phyloP scores from a whole-genome alignment of 1,284 basidiomycete genomes.

The Sanguinoderma infundibulare region DNA sequence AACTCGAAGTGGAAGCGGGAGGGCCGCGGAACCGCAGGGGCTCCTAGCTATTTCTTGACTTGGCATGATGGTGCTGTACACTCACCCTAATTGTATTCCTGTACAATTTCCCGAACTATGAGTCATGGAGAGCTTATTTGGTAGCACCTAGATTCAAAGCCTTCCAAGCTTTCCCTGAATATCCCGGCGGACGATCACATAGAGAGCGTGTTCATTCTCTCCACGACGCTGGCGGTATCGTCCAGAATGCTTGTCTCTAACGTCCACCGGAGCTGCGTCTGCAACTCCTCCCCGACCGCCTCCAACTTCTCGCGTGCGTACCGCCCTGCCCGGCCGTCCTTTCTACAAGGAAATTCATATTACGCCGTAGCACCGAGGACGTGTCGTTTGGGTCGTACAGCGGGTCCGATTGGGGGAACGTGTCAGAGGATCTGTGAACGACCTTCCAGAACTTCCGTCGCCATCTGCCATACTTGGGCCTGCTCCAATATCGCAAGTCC shows the following conservation, averaged over 20 bases:
- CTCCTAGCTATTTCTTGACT: too few relatives aligned
- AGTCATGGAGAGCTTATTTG: too few relatives aligned
- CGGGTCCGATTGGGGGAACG: background rate
- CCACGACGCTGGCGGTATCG: background rate
- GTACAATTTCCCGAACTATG: too few relatives aligned
- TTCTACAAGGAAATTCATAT: background rate
- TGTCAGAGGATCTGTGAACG: background rate
- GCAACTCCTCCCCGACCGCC: background rate
- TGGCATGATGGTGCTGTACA: too few relatives aligned
- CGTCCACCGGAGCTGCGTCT: background rate
- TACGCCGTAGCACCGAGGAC: background rate
- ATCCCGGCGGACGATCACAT: too few relatives aligned
- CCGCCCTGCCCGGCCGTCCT: conserved; percentile 9
- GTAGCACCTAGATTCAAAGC: too few relatives aligned
- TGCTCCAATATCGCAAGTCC: background rate
- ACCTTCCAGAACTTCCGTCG: background rate
- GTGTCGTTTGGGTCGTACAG: background rate
- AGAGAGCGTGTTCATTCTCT: background rate
- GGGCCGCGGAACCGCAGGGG: too few relatives aligned
- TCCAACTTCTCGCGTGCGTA: conserved; percentile 2
- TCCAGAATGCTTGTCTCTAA: background rate
- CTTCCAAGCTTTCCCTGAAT: too few relatives aligned
- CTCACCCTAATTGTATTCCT: too few relatives aligned
- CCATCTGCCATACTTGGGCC: background rate
- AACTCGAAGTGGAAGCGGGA: too few relatives aligned